Evolutionary conservation across 805 yeast genomes (phyloP).

Genomic region (Debaryomyces hansenii): DNA sequence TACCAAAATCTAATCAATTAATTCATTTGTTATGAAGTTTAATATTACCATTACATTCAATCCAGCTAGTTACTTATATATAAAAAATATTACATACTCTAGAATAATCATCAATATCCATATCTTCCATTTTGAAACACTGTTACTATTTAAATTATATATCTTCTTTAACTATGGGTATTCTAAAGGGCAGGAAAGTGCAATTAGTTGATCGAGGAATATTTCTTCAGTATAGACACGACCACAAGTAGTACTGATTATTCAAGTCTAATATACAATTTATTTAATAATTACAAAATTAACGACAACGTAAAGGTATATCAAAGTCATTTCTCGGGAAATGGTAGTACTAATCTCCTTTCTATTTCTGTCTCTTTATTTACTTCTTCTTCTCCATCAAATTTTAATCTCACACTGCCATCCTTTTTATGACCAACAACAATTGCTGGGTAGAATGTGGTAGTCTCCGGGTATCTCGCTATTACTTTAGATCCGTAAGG

Average conservation of each 20-base stretch:
- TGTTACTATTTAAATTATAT: not conserved
- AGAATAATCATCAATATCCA: conserved; percentile 64
- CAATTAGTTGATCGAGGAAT: not conserved
- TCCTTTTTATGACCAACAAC: conserved; percentile 77
- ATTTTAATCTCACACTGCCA: conserved; percentile 74
- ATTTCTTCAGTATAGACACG: not conserved
- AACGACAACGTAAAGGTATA: not conserved
- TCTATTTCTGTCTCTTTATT: conserved; percentile 94
- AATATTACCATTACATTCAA: conserved; percentile 2
- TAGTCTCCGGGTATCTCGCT: conserved; percentile 96
- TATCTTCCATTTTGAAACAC: conserved; percentile 48
- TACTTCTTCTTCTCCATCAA: conserved; percentile 97
- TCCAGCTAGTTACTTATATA: not conserved
- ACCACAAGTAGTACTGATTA: not conserved
- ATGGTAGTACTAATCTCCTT: conserved; percentile 78
- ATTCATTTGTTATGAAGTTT: conserved; percentile 1
- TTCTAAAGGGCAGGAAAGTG: too few relatives aligned
- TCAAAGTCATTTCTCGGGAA: conserved; percentile 41
- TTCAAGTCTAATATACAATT: not conserved
- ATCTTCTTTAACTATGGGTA: too few relatives aligned
- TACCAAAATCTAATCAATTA: not conserved
- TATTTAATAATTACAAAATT: not conserved
- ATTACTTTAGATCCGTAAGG: conserved; percentile 80
- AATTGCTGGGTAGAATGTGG: conserved; percentile 93
- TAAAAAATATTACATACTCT: conserved; percentile 45